phyloP scores from a whole-genome alignment of 2,329 filamentous ascomycete genomes.

The Aspergillus pseudoterreus region DNA sequence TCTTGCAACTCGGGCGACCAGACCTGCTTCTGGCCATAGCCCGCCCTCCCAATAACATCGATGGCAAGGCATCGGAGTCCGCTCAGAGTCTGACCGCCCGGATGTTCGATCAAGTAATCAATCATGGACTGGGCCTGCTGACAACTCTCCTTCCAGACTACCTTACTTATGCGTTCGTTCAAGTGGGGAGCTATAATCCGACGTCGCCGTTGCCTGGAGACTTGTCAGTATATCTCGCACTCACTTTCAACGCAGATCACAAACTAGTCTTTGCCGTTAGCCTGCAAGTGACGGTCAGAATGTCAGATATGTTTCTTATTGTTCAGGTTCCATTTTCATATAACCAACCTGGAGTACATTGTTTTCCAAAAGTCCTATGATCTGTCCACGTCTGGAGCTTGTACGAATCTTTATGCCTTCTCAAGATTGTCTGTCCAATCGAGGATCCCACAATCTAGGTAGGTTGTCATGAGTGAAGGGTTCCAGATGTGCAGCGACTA shows the following conservation, averaged over 20 bases:
- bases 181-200: conserved; percentile 34
- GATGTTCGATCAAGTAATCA: conserved; percentile 21
- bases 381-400: conserved; percentile 19
- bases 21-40: conserved; percentile 28
- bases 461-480: no score
- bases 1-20: conserved; percentile 25
- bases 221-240: background rate
- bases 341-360: conserved; percentile 32
- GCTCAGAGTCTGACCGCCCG: conserved; percentile 22
- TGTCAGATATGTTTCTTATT: background rate
- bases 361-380: conserved; percentile 33
- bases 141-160: conserved; percentile 33
- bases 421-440: conserved; percentile 26
- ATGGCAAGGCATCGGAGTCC: conserved; percentile 34
- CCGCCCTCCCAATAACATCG: conserved; percentile 36
- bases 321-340: background rate
- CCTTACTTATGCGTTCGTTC: conserved; percentile 33
- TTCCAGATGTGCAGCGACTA: no score
- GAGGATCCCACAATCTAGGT: conserved; percentile 25
- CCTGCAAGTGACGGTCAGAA: conserved; percentile 9
- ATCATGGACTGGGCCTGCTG: conserved; percentile 30
- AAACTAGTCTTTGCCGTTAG: conserved; percentile 29
- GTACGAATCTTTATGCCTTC: conserved; percentile 35
- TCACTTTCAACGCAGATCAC: background rate
- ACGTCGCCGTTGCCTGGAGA: conserved; percentile 30